Conservation (phyloP, 2,329 filamentous ascomycete genomes). For the Aspergillus aculeatinus region DNA sequence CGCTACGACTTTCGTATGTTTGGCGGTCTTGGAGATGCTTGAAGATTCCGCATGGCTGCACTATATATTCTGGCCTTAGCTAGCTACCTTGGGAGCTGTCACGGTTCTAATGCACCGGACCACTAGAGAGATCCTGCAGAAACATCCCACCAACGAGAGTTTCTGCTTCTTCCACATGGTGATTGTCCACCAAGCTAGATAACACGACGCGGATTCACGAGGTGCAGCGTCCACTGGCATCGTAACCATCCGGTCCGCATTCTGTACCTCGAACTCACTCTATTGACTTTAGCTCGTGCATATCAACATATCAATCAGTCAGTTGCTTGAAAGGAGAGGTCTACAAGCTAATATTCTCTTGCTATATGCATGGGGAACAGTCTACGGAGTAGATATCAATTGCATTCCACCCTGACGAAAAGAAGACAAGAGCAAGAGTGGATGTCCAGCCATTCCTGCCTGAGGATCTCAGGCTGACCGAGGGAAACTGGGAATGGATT, state of each 20-base stretch:
- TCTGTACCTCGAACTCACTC: neutral
- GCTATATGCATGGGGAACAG: too few relatives aligned
- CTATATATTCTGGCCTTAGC: too few relatives aligned
- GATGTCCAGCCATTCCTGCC: neutral
- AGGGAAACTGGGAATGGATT: slow-evolving; percentile 2
- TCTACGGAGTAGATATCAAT: too few relatives aligned
- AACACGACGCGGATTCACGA: neutral
- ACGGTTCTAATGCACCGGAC: too few relatives aligned
- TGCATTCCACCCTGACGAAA: too few relatives aligned
- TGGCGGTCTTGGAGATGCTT: too few relatives aligned
- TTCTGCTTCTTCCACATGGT: neutral
- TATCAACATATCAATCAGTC: neutral
- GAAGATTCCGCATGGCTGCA: too few relatives aligned
- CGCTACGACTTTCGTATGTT: too few relatives aligned
- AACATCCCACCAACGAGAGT: neutral
- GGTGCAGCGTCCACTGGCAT: neutral
- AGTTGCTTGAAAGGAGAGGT: neutral
- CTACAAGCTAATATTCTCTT: neutral
- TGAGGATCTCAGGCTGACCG: neutral
- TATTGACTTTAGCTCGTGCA: slow-evolving; percentile 1
- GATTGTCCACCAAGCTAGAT: neutral
- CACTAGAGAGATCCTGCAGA: neutral
- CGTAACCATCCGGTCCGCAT: neutral
- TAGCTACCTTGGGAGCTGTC: too few relatives aligned
- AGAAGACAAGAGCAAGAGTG: too few relatives aligned